phyloP scores from a whole-genome alignment of 257 asterid species.

The Nicotiana paniculata region DNA sequence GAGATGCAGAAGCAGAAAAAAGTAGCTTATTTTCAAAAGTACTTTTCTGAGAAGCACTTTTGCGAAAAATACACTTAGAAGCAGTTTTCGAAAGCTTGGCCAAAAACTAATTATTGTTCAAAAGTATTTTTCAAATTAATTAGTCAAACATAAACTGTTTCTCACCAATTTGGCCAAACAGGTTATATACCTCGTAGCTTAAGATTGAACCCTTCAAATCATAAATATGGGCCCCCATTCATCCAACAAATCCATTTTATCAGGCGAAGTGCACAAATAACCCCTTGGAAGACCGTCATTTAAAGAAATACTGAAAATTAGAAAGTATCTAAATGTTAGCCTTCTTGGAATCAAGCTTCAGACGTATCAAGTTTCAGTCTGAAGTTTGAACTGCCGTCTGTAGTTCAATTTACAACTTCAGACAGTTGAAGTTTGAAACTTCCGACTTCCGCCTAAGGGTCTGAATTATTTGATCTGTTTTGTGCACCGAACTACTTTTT shows the following conservation, averaged over 20 bases:
- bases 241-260: not conserved
- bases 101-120: no score
- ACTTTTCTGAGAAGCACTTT: no score
- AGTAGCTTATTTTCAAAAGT: no score
- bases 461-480: not conserved
- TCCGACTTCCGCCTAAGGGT: not conserved
- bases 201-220: not conserved
- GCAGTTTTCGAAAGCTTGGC: no score
- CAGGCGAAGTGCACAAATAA: not conserved
- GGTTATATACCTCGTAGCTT: not conserved
- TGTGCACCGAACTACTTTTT: no score
- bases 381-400: no score
- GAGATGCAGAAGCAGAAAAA: no score
- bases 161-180: no score
- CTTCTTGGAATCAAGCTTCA: not conserved
- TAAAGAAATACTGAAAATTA: not conserved
- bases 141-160: no score
- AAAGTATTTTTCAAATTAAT: no score
- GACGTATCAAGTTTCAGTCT: not conserved
- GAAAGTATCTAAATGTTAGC: not conserved
- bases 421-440: not conserved
- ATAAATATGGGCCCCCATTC: not conserved
- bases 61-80: no score
- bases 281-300: not conserved
- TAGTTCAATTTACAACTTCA: not conserved